Evolutionary conservation across 2,329 filamentous ascomycete genomes (phyloP), one percentile per base, ranked within the genome.

Genomic region (Phyllosticta citrichinensis): DNA sequence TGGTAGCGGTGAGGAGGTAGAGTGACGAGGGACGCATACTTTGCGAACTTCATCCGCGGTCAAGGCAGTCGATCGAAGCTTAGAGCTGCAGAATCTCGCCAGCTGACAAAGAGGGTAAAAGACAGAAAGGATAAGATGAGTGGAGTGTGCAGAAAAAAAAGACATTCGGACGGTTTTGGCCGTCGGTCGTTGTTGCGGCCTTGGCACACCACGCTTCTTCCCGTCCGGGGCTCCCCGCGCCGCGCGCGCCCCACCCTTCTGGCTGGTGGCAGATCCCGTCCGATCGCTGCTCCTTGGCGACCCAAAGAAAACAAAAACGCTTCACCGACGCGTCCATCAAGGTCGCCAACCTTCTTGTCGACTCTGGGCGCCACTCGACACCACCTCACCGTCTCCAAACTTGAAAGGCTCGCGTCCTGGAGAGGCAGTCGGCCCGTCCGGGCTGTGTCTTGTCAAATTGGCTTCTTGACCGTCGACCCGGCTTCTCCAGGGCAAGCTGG

Each of bases 31-130:
- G 5, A 56, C 51, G 71, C 75, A 61, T 71, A 84, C 82, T 84
- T 84, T 71, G 82, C 82, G 69, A 84, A 85, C 73, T 85, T 85
- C 82, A 85, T 85, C 2, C 52, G 40, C 52, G 27, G 47, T n/a
- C 19, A 53, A 53, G 24, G 14, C n/a, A 8, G 40, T n/a, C 40
- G 40, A 47, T 47, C 12, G 17, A 47, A 47, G 40, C 2, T 47
- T 19, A n/a, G 40, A n/a, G 40, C 40, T 47, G 17, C 40, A 47
- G 40, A 47, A 14, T n/a, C 17, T 22, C 17, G 63, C 14, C 24
- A 24, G 65, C 53, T 35, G 25, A 56, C 55, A 12, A 30, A 56
- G 35, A 12, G 35, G 20, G 30, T 33, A 57, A 54, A 24, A 17
- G 11, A 33, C 58, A 59, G 47, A 30, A 55, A 47, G 35, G 17